These are phyloP conservation scores for Diddensiella caesifluorescens DNA, from an alignment of 805 yeast species.

Conservation along the genomic window DNA sequence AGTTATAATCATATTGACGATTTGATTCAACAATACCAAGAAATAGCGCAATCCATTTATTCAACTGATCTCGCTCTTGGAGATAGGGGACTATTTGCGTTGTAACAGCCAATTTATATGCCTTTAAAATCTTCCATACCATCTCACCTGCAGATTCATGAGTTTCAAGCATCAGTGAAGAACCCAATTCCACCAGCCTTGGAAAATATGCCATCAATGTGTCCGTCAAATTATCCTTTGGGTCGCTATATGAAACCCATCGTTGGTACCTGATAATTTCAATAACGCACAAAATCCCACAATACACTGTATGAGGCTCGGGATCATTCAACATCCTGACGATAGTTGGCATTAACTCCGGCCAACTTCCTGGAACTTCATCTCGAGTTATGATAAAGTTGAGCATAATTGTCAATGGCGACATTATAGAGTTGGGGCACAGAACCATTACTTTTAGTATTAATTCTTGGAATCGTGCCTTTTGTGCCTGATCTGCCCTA, in stretches of 20 bases:
- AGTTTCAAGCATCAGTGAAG: slow-evolving; percentile 38
- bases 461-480: slow-evolving; percentile 3
- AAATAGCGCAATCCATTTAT: slow-evolving; percentile 72
- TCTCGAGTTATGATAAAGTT: slow-evolving; percentile 6
- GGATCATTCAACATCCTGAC: slow-evolving; percentile 4
- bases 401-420: slow-evolving; percentile 6
- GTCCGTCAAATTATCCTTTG: slow-evolving; percentile 40
- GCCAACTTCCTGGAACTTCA: slow-evolving; percentile 13
- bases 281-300: slow-evolving; percentile 44
- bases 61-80: slow-evolving; percentile 47
- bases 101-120: slow-evolving; percentile 63
- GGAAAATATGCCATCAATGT: slow-evolving; percentile 58
- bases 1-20: slow-evolving; percentile 41
- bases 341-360: slow-evolving; percentile 8
- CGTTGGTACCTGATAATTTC: slow-evolving; percentile 67
- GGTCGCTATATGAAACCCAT: slow-evolving; percentile 54
- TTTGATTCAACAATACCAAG: slow-evolving; percentile 59
- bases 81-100: slow-evolving; percentile 60
- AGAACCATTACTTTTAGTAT: slow-evolving; percentile 8
- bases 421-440: neutral
- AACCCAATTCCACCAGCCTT: slow-evolving; percentile 54
- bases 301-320: slow-evolving; percentile 41
- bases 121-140: slow-evolving; percentile 65
- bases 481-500: neutral
- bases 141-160: slow-evolving; percentile 59